A percentile compares a stretch with the other conserved stretches of the same genome.
Evolutionary conservation across 768 basidiomycete species (phyloP).

Genomic region (Naganishia randhawae): DNA sequence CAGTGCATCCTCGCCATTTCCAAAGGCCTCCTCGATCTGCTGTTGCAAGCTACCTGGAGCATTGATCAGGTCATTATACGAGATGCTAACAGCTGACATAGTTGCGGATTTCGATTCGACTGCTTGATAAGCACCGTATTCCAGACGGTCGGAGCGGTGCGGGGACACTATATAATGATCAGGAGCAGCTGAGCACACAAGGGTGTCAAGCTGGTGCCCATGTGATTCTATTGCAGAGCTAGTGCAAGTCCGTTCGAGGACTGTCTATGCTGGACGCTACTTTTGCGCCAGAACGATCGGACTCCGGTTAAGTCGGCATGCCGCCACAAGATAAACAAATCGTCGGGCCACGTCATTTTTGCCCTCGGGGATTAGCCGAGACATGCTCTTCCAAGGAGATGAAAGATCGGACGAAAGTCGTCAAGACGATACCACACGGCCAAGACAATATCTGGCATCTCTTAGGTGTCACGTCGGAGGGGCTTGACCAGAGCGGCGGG

Average conservation of each 20-base stretch:
- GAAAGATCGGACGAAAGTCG: too few species aligned
- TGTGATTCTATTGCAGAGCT: too few species aligned
- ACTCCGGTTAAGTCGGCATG: too few species aligned
- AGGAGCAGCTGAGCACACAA: not conserved
- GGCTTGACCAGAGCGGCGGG: too few species aligned
- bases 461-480: too few species aligned
- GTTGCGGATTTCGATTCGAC: not conserved
- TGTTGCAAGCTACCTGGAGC: slow-evolving; percentile 25
- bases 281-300: not conserved
- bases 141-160: not conserved
- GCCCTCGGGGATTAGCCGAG: too few species aligned
- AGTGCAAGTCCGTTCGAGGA: too few species aligned
- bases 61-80: slow-evolving; percentile 29
- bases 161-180: not conserved
- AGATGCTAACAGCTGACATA: slow-evolving; percentile 33
- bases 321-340: too few species aligned
- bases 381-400: too few species aligned
- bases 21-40: slow-evolving; percentile 40
- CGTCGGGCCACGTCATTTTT: too few species aligned
- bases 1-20: slow-evolving; percentile 41
- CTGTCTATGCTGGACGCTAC: not conserved
- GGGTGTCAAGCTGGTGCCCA: not conserved
- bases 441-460: too few species aligned
- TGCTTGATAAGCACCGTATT: not conserved
- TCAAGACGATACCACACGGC: too few species aligned